Evolutionary conservation across 1,284 basidiomycete genomes (phyloP), one percentile per base, ranked within the genome.

Genomic region (Chalciporus sp.): DNA sequence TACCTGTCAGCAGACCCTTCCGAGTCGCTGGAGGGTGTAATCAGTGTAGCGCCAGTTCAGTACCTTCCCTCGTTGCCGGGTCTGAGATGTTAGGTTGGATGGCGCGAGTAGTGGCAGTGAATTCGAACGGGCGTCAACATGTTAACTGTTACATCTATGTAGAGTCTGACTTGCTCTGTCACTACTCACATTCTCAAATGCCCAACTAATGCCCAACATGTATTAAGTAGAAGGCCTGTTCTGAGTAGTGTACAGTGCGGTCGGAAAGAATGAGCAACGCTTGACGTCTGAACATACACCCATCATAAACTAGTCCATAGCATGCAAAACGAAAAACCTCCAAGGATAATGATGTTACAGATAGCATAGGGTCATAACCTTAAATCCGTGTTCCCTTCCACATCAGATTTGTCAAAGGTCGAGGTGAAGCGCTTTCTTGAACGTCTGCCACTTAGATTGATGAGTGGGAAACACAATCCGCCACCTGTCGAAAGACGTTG

Each of bases 221-320:
- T 37, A 37, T 37, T 17, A 23, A 23, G 23, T 23, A 17, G 35
- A 49, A 33, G n/a, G 35, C 52, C 51, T 52, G 50, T 49, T 46
- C 42, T 71, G 58, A 53, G 44, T 70, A 71, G 55, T 72, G 46
- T 68, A 72, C 65, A 72, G 48, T 57, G 58, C 49, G 51, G 41
- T 54, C 31, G 39, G 39, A 42, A 56, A 51, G 42, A 53, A 53
- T 31, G 51, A 40, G 31, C 37, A 31, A 49, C 48, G 43, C 49
- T 45, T 40, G 37, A 44, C 14, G 49, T 53, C 47, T 33, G 27
- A 23, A 47, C 43, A 54, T 53, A 57, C 50, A 55, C 27, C 49
- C 53, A 31, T 49, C 35, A 17, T 37, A 37, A 23, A 41, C 52
- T 43, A 53, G 58, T 63, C 53, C 65, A 42, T 61, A 10, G 52